Percentiles rank a stretch among this genome's conserved stretches.
These are phyloP conservation scores for Diaporthe eres DNA, from an alignment of 2,329 filamentous ascomycete species.

Conservation along the genomic window DNA sequence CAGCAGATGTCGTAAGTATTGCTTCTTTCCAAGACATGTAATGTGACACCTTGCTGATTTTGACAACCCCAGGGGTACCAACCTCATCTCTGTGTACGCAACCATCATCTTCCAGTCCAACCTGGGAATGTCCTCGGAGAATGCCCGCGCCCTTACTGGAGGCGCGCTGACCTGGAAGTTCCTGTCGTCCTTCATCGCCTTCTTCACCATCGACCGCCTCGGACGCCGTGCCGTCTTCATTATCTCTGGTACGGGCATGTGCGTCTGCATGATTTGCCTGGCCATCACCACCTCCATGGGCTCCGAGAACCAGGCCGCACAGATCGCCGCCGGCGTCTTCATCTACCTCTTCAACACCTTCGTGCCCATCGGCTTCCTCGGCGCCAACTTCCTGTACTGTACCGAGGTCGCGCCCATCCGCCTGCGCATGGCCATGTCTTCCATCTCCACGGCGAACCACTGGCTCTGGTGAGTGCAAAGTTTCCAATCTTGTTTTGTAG, in stretches of 20 bases:
- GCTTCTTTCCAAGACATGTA: neutral
- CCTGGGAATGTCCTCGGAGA: constrained; percentile 54
- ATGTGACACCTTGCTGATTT: neutral
- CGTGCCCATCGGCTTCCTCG: constrained; percentile 71
- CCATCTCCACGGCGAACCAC: constrained; percentile 68
- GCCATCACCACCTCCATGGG: constrained; percentile 66
- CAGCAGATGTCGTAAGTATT: constrained; percentile 60
- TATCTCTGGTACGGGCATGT: constrained; percentile 66
- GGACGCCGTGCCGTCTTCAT: constrained; percentile 67
- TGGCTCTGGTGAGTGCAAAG: constrained; percentile 59
- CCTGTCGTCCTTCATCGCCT: constrained; percentile 63
- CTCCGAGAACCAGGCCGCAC: constrained; percentile 58
- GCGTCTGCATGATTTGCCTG: constrained; percentile 66
- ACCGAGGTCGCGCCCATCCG: constrained; percentile 69
- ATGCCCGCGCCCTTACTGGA: constrained; percentile 58
- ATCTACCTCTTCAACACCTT: constrained; percentile 74
- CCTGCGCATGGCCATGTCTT: constrained; percentile 67
- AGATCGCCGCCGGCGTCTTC: constrained; percentile 68
- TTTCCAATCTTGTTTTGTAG: neutral
- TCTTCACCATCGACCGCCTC: constrained; percentile 65
- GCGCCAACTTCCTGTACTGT: constrained; percentile 72
- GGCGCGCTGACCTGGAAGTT: constrained; percentile 71
- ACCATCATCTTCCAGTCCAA: constrained; percentile 58
- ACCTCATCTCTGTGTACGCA: constrained; percentile 63
- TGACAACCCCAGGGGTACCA: constrained; percentile 52